Evolutionary conservation across 2,329 filamentous ascomycete genomes (phyloP), one percentile per base, ranked within the genome.

Genomic region (Akanthomyces dipterigenus): DNA sequence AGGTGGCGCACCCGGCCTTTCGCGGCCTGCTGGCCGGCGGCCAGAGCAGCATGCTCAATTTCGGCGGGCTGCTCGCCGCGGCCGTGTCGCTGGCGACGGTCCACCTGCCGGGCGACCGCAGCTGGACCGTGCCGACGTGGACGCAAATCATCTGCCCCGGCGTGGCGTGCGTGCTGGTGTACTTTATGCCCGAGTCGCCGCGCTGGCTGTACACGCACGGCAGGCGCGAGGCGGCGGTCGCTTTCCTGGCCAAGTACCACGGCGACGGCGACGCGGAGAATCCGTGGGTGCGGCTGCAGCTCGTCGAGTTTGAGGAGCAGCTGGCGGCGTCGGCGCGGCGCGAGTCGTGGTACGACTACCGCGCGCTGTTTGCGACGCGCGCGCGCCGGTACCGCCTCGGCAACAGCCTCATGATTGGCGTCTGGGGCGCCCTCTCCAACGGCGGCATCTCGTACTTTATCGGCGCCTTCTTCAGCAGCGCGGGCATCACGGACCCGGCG

Each of bases 291-390:
- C 71, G 70, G 60, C 74, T 81, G 20, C 75, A 79, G 64, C 69
- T 78, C 53, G 68, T 69, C 40, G 78, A 80, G 67, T 78, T 77
- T 63, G 73, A 78, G 49, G 72, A 78, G 55, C 66, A 71, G 24
- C 72, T 80, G 34, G 71, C 77, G 34, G 71, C 77, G 64, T 67
- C 73, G 62, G 71, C 78, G 53, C 77, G 78, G 26, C 77, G 79
- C 55, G 79, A 79, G 70, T 68, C 75, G 61, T 80, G 80, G 79
- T 83, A 79, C 78, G 77, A 80, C 65, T 80, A 79, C 66, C 68
- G 73, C 5, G 75, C 74, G 8, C 71, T 80, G 5, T 77, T 80
- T 70, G 75, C 73, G 64, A 73, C 69, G 65, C 70, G 70, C n/a
- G 67, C 74, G 1, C 71, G 74, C 4, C 65, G 72, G 26, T 79